Conservation (phyloP, 2,329 filamentous ascomycete species). For the Dryadomyces quercus-mongolicae region DNA sequence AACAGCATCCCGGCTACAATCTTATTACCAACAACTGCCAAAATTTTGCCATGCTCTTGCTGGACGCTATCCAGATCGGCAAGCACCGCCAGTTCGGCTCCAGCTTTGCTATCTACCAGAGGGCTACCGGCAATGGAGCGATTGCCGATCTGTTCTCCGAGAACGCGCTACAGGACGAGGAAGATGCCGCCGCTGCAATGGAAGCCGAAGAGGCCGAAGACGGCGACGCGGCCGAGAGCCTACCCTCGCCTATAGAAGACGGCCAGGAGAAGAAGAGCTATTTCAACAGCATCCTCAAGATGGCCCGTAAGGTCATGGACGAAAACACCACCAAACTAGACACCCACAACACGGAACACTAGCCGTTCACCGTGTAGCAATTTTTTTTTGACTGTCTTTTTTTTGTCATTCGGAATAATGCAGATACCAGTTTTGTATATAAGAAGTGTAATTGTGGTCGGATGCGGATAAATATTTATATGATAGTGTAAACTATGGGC, state of each 20-base stretch:
- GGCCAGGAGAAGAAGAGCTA: slow-evolving; percentile 12
- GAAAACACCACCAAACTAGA: slow-evolving; percentile 40
- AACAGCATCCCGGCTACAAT: slow-evolving; percentile 38
- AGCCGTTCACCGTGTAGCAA: not conserved
- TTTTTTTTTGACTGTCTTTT: not conserved
- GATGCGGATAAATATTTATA: no score
- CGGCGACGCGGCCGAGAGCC: slow-evolving; percentile 12
- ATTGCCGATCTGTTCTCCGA: slow-evolving; percentile 35
- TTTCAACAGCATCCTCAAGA: slow-evolving; percentile 28
- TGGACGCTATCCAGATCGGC: slow-evolving; percentile 41
- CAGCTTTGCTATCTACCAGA: slow-evolving; percentile 39
- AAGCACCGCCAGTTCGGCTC: slow-evolving; percentile 39
- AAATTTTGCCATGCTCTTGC: slow-evolving; percentile 38
- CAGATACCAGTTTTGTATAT: no score
- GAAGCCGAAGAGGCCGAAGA: slow-evolving; percentile 19
- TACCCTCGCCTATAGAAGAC: slow-evolving; percentile 5
- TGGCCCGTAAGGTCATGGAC: slow-evolving; percentile 41
- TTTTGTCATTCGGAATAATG: no score
- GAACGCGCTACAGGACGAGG: not conserved
- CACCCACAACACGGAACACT: slow-evolving; percentile 18
- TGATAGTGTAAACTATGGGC: no score
- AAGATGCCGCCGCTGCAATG: slow-evolving; percentile 14
- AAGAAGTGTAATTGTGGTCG: no score
- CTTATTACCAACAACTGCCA: slow-evolving; percentile 50
- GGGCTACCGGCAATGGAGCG: slow-evolving; percentile 33